phyloP scores from a whole-genome alignment of 1,284 basidiomycete species.

The Volvariella surrecta region DNA sequence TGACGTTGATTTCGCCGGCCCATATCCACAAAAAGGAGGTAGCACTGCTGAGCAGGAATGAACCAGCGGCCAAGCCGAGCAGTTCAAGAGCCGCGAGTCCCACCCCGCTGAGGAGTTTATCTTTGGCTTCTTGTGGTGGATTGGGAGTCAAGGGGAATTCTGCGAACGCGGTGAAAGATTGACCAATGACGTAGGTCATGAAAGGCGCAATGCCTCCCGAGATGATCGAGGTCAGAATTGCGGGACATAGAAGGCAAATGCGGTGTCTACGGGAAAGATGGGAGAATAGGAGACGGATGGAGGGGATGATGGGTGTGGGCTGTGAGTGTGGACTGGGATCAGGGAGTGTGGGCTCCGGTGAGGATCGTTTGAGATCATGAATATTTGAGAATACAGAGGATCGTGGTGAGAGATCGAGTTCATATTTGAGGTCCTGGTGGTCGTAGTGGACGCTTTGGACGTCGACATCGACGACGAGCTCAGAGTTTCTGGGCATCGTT shows the following conservation, averaged over 20 bases:
- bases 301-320: conserved; percentile 16
- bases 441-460: conserved; percentile 12
- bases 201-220: conserved; percentile 81
- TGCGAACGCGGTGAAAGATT: conserved; percentile 77
- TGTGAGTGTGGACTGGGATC: conserved; percentile 3
- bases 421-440: conserved; percentile 17
- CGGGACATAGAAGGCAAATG: conserved; percentile 42
- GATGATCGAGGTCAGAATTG: conserved; percentile 26
- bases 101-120: conserved; percentile 49
- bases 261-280: conserved; percentile 49
- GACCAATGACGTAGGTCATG: conserved; percentile 89
- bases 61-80: conserved; percentile 60
- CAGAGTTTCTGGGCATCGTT: conserved; percentile 14
- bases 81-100: conserved; percentile 63
- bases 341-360: conserved; percentile 6
- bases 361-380: conserved; percentile 3
- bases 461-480: conserved; percentile 12
- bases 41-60: conserved; percentile 66
- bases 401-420: conserved; percentile 22
- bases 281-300: conserved; percentile 53
- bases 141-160: conserved; percentile 41
- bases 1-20: conserved; percentile 76
- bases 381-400: conserved; percentile 14
- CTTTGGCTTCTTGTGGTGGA: conserved; percentile 38
- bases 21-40: conserved; percentile 83